Evolutionary conservation across 257 asterid species (phyloP).

Genomic region (Osmanthus fragrans): DNA sequence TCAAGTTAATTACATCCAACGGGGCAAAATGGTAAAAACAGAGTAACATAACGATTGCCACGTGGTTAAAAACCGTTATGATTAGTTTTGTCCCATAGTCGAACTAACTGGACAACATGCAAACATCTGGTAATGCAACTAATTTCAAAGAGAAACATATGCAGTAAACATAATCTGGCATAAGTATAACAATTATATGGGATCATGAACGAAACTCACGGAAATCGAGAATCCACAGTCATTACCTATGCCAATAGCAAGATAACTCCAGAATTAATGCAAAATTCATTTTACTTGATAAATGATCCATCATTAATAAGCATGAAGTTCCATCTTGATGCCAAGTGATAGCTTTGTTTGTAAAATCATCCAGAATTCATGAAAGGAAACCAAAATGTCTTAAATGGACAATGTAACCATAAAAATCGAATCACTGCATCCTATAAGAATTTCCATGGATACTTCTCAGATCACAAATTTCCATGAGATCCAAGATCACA

Average conservation of each 20-base stretch:
- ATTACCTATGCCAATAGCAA: conserved; percentile 7
- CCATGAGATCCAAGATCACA: not conserved
- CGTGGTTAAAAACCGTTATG: not conserved
- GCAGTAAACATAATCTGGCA: not conserved
- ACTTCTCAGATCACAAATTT: not conserved
- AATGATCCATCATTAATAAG: not conserved
- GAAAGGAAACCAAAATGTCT: conserved; percentile 5
- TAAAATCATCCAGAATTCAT: not conserved
- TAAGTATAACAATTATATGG: conserved; percentile 1
- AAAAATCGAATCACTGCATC: conserved; percentile 2
- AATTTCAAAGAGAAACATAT: not conserved
- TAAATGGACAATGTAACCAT: conserved; percentile 10
- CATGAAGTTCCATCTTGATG: not conserved
- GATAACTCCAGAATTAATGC: not conserved
- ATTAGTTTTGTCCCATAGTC: not conserved
- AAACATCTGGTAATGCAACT: not conserved
- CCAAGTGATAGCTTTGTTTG: not conserved
- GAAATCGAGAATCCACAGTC: not conserved
- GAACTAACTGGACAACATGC: not conserved
- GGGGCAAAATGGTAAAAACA: not conserved
- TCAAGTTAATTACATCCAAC: not conserved
- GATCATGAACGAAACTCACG: not conserved
- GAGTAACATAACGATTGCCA: not conserved
- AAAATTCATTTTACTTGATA: not conserved
- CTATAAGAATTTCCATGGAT: not conserved